A percentile compares a stretch with the other conserved stretches of the same genome.
Conservation (phyloP, 495 filamentous ascomycete species). For the Haplographium delicatum region DNA sequence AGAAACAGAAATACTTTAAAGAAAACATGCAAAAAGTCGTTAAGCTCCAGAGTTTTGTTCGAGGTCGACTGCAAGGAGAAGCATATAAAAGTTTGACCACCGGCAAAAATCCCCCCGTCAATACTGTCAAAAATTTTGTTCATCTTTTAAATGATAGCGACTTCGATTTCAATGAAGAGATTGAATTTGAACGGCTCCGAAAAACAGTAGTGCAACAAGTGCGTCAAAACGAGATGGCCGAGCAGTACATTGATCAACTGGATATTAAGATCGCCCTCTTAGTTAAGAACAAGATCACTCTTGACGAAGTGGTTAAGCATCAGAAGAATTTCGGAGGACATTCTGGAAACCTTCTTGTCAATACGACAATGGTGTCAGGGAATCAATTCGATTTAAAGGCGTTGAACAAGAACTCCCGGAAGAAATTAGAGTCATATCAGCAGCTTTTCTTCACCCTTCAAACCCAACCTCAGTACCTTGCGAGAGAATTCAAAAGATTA, state of each 20-base stretch:
- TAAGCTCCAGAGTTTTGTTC: constrained; percentile 95
- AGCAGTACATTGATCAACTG: constrained; percentile 95
- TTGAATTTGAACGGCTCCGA: constrained; percentile 88
- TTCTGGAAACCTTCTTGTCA: constrained; percentile 78
- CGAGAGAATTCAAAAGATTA: constrained; percentile 76
- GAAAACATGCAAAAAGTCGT: constrained; percentile 99
- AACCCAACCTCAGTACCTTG: constrained; percentile 92
- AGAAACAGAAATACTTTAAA: constrained; percentile 82
- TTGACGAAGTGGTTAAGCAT: constrained; percentile 96
- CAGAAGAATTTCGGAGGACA: constrained; percentile 95
- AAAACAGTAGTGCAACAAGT: constrained; percentile 97
- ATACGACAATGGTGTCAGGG: constrained; percentile 77
- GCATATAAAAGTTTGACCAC: constrained; percentile 94
- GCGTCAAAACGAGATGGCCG: constrained; percentile 91
- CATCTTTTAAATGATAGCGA: constrained; percentile 97
- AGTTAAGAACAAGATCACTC: constrained; percentile 98
- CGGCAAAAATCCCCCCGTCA: constrained; percentile 96
- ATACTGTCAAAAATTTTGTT: constrained; percentile 95
- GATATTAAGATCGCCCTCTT: constrained; percentile 98
- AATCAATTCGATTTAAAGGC: constrained; percentile 97
- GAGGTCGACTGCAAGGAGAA: constrained; percentile 89
- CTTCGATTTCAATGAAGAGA: constrained; percentile 97
- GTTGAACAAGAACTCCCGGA: constrained; percentile 89
- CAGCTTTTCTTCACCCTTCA: constrained; percentile 97
- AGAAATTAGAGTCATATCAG: constrained; percentile 94